These are phyloP conservation scores for Keithomyces neogunnii DNA, from an alignment of 2,329 filamentous ascomycete genomes.

Conservation along the genomic window DNA sequence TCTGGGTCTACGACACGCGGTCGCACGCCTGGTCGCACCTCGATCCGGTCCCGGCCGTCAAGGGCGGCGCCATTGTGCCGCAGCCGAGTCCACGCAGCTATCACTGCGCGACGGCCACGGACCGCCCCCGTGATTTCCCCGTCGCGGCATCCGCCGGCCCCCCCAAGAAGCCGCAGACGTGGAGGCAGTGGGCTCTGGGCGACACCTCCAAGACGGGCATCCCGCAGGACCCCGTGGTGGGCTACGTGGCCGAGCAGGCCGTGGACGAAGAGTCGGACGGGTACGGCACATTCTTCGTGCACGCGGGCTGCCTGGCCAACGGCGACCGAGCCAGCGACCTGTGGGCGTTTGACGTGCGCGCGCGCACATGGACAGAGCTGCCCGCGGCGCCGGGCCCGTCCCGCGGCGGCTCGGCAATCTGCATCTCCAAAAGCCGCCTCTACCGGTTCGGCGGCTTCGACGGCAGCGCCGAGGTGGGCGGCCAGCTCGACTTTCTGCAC, in stretches of 20 bases:
- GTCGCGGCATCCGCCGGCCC: conserved; percentile 17
- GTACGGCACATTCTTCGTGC: conserved; percentile 62
- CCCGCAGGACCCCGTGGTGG: conserved; percentile 51
- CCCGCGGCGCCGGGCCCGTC: conserved; percentile 57
- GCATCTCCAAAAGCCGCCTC: conserved; percentile 53
- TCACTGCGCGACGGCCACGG: conserved; percentile 52
- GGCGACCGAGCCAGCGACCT: conserved; percentile 58
- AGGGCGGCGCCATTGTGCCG: conserved; percentile 28
- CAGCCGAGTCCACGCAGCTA: conserved; percentile 61
- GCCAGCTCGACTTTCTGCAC: conserved; percentile 58
- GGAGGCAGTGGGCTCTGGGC: conserved; percentile 48
- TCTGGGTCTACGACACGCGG: conserved; percentile 69
- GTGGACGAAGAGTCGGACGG: conserved; percentile 54
- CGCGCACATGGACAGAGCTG: conserved; percentile 58
- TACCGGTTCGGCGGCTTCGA: conserved; percentile 80
- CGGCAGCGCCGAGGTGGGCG: conserved; percentile 60
- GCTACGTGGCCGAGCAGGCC: conserved; percentile 47
- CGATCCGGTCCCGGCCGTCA: conserved; percentile 43
- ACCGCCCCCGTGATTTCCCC: conserved; percentile 45
- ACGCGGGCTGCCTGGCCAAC: conserved; percentile 62
- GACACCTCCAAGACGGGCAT: conserved; percentile 45
- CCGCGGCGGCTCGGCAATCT: conserved; percentile 60
- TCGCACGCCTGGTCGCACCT: conserved; percentile 57
- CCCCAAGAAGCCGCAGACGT: conserved; percentile 30
- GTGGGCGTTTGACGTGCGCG: conserved; percentile 67